These are phyloP conservation scores for Cladophialophora psammophila DNA, from an alignment of 2,329 filamentous ascomycete species.

Conservation along the genomic window DNA sequence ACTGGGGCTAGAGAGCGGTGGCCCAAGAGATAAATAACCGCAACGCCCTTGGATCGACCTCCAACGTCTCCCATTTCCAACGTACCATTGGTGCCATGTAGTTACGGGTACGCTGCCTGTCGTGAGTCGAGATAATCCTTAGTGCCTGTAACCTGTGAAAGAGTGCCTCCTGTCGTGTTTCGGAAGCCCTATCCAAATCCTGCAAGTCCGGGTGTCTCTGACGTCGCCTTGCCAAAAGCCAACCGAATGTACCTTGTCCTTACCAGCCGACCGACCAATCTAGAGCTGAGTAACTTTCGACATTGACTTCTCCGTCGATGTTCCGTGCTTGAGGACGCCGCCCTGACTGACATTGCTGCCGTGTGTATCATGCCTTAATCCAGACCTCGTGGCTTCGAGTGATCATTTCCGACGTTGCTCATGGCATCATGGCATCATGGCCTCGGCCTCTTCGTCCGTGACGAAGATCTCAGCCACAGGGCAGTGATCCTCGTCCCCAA, in stretches of 20 bases:
- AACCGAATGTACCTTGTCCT: background rate
- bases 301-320: background rate
- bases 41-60: background rate
- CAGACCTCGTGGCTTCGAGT: conserved; percentile 5
- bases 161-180: background rate
- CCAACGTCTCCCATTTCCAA: background rate
- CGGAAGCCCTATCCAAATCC: background rate
- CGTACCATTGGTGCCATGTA: background rate
- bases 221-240: background rate
- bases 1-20: background rate
- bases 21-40: background rate
- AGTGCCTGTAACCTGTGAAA: background rate
- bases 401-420: conserved; percentile 2
- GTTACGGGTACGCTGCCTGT: background rate
- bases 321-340: background rate
- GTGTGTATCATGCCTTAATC: conserved; percentile 12
- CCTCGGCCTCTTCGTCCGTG: conserved; percentile 41
- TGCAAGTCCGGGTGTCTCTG: background rate
- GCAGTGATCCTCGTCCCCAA: conserved; percentile 40
- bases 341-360: background rate
- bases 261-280: background rate
- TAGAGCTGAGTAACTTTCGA: background rate
- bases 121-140: conserved; percentile 6
- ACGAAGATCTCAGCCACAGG: conserved; percentile 42
- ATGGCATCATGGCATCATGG: conserved; percentile 40